Evolutionary conservation across 371 early-diverging fungal genomes (phyloP).

Genomic region (Actinomortierella ambigua): DNA sequence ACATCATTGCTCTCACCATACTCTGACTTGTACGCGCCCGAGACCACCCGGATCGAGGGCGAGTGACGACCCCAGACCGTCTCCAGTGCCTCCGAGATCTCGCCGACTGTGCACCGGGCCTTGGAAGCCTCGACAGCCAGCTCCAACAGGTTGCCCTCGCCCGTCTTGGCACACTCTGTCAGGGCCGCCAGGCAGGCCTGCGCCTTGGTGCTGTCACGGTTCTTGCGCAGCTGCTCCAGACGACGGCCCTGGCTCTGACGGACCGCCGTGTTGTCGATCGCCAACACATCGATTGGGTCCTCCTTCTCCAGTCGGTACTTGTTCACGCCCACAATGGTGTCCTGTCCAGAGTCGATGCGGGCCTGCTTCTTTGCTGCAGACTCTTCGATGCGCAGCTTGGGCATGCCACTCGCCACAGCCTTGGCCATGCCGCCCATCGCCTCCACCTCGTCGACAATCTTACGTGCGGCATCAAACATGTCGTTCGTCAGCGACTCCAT

Average conservation of each 20-base stretch:
- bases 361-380: slow-evolving; percentile 86
- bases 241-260: slow-evolving; percentile 67
- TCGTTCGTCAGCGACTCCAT: slow-evolving; percentile 87
- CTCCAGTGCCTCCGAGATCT: slow-evolving; percentile 82
- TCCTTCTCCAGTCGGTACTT: slow-evolving; percentile 77
- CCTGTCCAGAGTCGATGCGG: slow-evolving; percentile 79
- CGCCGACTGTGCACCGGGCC: slow-evolving; percentile 82
- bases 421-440: slow-evolving; percentile 88
- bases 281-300: slow-evolving; percentile 72
- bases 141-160: slow-evolving; percentile 71
- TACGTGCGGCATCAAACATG: slow-evolving; percentile 68
- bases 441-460: slow-evolving; percentile 79
- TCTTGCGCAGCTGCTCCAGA: slow-evolving; percentile 55
- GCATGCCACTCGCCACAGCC: slow-evolving; percentile 87
- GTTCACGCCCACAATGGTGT: slow-evolving; percentile 88
- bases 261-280: slow-evolving; percentile 81
- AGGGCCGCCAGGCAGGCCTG: slow-evolving; percentile 60
- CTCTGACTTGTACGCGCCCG: slow-evolving; percentile 84
- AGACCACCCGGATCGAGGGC: slow-evolving; percentile 75
- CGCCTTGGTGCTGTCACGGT: slow-evolving; percentile 59
- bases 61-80: slow-evolving; percentile 81
- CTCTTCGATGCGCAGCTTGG: slow-evolving; percentile 86
- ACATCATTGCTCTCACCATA: slow-evolving; percentile 73
- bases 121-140: slow-evolving; percentile 67
- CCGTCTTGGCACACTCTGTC: slow-evolving; percentile 65